Base-by-base conservation (phyloP, 805 yeast species). In the Zygoascus flipseniorum region DNA sequence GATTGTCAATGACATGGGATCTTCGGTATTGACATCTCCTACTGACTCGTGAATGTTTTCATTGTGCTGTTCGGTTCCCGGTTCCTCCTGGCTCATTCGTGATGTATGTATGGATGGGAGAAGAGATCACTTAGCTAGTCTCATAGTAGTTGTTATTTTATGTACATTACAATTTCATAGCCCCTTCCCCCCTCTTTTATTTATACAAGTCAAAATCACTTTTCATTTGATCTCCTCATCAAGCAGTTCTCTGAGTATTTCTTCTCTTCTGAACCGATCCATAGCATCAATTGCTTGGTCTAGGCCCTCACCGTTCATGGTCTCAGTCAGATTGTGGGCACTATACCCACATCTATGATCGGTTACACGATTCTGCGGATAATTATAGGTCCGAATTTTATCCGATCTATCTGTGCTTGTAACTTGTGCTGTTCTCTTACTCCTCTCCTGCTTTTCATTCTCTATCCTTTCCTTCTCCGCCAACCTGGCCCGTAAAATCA, bases 321-420 rank as follows among this genome's bases (percentile, higher is more conserved):
- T 76, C 1, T 83, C 85, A 8, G 75, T 81, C 14, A 93, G 71
- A 61, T 89, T 95, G 62, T 87, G 85, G n/a, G 85, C 60, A 0
- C 90, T 81, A 61, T 70, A 80, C 1, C 90, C 89, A 64, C 96
- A 89, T 49, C 99, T 74, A 64, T 93, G 99, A 63, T 93, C 99
- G 0, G 98, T 90, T 48, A 93, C 79, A 60, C 99, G 76, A 65
- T 89, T 89, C 63, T 93, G 97, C 8, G 95, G 89, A 61, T 78
- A 92, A 63, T 93, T 93, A 67, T 93, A 93, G 0, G 99, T 93
- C 60, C 98, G 75, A 57, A 92, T 85, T 69, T 92, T 93, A 64
- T 93, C 98, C 2, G 95, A 82, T 53, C 99, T 76, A 62, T 89
- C 96, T 0, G 96, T 88, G 1, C 93, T 78, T 0, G 88, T 76